Evolutionary conservation across 2,329 filamentous ascomycete species (phyloP).

Genomic region (Trichoderma endophyticum): DNA sequence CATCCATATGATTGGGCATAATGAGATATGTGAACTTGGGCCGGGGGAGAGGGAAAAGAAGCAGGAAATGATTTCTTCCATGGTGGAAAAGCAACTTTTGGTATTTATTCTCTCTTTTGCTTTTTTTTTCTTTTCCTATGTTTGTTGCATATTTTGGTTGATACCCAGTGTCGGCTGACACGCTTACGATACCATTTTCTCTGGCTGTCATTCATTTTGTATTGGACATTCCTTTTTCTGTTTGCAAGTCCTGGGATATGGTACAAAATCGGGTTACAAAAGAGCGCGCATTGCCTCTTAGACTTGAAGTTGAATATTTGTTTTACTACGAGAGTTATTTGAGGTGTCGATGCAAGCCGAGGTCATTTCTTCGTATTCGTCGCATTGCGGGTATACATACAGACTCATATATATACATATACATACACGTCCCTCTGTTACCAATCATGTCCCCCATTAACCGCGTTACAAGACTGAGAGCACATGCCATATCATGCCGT

Average conservation of each 20-base stretch:
- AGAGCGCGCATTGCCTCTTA: neutral
- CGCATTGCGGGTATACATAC: constrained; percentile 15
- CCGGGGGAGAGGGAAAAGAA: neutral
- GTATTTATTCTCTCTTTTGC: neutral
- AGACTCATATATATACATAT: constrained; percentile 4
- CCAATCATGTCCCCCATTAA: neutral
- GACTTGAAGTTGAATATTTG: neutral
- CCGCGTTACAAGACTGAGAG: neutral
- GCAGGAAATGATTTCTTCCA: neutral
- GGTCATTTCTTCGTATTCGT: constrained; percentile 9
- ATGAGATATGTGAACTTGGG: neutral
- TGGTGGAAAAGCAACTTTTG: constrained; percentile 6
- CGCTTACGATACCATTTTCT: constrained; percentile 15
- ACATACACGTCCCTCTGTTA: neutral
- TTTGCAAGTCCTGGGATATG: constrained; percentile 8
- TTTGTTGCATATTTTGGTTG: constrained; percentile 12
- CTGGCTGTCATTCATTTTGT: constrained; percentile 15
- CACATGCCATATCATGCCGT: neutral
- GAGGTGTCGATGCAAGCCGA: neutral
- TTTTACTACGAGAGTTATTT: neutral
- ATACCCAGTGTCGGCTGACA: constrained; percentile 20
- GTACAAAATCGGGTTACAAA: constrained; percentile 9
- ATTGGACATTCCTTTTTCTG: constrained; percentile 10
- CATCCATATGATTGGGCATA: neutral
- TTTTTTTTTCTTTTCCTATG: neutral